Evolutionary conservation across 441 rosid species (phyloP).

Genomic region (Flueggea neowawraea): DNA sequence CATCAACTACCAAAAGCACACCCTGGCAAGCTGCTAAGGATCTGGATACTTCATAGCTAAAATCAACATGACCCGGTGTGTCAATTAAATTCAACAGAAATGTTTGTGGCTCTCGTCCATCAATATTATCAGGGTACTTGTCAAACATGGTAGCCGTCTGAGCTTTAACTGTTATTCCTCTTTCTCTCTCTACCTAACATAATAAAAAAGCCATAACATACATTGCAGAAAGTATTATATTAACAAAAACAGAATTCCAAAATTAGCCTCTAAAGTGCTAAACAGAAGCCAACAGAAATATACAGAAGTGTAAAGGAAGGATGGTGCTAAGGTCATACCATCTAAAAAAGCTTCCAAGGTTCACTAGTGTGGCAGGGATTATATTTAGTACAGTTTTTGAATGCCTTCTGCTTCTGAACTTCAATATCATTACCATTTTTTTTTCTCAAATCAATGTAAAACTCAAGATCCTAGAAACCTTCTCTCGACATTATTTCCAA

Average conservation of each 20-base stretch:
- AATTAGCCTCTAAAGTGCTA: not conserved
- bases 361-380: not conserved
- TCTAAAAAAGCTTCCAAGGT: not conserved
- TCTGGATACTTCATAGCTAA: slow-evolving; percentile 96
- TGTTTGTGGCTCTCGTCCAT: slow-evolving; percentile 29
- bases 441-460: too few relatives aligned
- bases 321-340: not conserved
- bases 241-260: not conserved
- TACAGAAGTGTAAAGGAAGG: not conserved
- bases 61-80: slow-evolving; percentile 99
- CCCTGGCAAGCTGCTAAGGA: slow-evolving; percentile 99
- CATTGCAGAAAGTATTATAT: slow-evolving; percentile 3
- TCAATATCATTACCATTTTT: too few relatives aligned
- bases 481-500: too few relatives aligned
- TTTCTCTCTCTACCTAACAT: slow-evolving; percentile 92
- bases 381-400: not conserved
- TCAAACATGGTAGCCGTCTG: slow-evolving; percentile 97
- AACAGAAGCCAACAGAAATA: not conserved
- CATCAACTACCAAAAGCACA: slow-evolving; percentile 95
- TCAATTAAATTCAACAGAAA: slow-evolving; percentile 80
- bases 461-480: too few relatives aligned
- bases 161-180: slow-evolving; percentile 98
- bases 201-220: not conserved
- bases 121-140: slow-evolving; percentile 22
- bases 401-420: not conserved